Percentiles rank a stretch among this genome's conserved stretches.
Evolutionary conservation across 169 alveolate species (phyloP).

Genomic region (Plasmodium gonderi): DNA sequence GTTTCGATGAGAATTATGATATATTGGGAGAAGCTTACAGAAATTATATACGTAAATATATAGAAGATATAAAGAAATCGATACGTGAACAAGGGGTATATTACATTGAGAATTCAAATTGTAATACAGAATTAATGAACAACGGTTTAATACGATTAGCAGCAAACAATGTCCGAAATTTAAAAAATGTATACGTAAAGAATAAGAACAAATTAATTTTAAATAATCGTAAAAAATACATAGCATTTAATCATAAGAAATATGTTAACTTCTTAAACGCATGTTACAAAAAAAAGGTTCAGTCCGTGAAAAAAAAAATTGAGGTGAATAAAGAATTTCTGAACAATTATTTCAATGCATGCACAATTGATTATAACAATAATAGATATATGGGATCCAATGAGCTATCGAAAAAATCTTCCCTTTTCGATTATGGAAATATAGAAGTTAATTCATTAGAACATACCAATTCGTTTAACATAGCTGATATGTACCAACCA

Average conservation of each 20-base stretch:
- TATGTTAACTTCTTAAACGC: not conserved
- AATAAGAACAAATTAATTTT: not conserved
- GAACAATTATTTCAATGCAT: slow-evolving; percentile 30
- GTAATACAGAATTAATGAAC: slow-evolving; percentile 3
- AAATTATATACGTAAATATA: slow-evolving; percentile 14
- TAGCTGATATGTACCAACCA: slow-evolving; percentile 5
- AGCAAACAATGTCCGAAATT: not conserved
- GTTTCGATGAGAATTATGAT: slow-evolving; percentile 30
- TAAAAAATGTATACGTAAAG: not conserved
- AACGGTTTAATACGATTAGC: not conserved
- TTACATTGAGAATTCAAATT: not conserved
- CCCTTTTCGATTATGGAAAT: slow-evolving; percentile 15
- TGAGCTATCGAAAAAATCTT: slow-evolving; percentile 17
- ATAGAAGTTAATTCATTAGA: slow-evolving; percentile 5
- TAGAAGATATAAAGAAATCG: not conserved
- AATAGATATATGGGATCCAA: not conserved
- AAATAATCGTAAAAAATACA: slow-evolving; percentile 6
- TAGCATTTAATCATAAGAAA: slow-evolving; percentile 32
- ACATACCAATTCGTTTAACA: not conserved
- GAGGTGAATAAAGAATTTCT: slow-evolving; percentile 27
- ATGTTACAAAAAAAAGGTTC: slow-evolving; percentile 1
- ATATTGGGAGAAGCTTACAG: slow-evolving; percentile 20
- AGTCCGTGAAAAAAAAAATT: slow-evolving; percentile 36
- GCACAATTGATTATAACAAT: slow-evolving; percentile 21
- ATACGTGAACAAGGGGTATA: not conserved